A percentile compares a stretch with the other conserved stretches of the same genome.
These are phyloP conservation scores for Candida piceae DNA, from an alignment of 805 yeast species.

Conservation along the genomic window DNA sequence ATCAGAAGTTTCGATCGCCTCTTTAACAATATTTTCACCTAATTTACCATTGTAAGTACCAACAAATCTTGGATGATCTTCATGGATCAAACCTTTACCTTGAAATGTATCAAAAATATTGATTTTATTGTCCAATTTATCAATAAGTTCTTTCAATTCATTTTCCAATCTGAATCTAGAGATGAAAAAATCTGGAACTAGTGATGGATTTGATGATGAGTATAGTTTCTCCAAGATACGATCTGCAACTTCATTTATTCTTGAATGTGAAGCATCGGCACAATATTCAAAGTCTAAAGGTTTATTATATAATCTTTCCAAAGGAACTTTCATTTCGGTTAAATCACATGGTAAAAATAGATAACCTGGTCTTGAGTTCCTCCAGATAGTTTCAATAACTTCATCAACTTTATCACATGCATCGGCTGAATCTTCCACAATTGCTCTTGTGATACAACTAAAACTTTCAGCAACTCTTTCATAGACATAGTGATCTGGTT, in stretches of 20 bases:
- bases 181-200: slow-evolving; percentile 39
- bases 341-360: slow-evolving; percentile 73
- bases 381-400: slow-evolving; percentile 53
- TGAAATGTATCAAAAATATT: slow-evolving; percentile 37
- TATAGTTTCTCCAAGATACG: slow-evolving; percentile 35
- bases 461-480: slow-evolving; percentile 51
- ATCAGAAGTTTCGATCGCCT: slow-evolving; percentile 50
- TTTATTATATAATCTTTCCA: slow-evolving; percentile 31
- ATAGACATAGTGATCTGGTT: slow-evolving; percentile 67
- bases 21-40: slow-evolving; percentile 29
- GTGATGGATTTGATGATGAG: slow-evolving; percentile 31
- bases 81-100: slow-evolving; percentile 38
- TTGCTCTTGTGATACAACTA: slow-evolving; percentile 49
- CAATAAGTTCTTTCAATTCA: slow-evolving; percentile 27
- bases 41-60: slow-evolving; percentile 39
- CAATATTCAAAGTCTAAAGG: slow-evolving; percentile 19
- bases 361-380: slow-evolving; percentile 74
- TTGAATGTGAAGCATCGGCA: slow-evolving; percentile 13
- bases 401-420: slow-evolving; percentile 66
- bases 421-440: slow-evolving; percentile 36
- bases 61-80: slow-evolving; percentile 34
- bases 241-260: slow-evolving; percentile 20
- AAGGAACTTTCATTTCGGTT: slow-evolving; percentile 45
- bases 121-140: slow-evolving; percentile 29
- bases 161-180: slow-evolving; percentile 33